phyloP scores from a whole-genome alignment of 345 rosid genomes.

The Sapria himalayana region DNA sequence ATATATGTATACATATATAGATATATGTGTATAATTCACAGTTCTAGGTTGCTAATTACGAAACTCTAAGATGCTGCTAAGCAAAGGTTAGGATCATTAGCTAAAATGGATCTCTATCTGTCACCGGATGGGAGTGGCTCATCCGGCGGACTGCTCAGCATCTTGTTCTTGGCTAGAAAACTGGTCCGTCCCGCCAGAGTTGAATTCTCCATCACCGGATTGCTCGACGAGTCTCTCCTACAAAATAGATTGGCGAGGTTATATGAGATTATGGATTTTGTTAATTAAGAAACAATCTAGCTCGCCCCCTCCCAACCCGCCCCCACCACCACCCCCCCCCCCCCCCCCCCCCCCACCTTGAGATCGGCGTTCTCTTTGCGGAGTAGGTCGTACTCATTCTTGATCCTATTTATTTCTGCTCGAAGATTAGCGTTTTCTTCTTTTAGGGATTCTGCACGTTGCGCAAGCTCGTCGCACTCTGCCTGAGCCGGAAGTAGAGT shows the following conservation, averaged over 20 bases:
- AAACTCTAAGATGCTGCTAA: too few species aligned
- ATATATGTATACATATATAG: too few species aligned
- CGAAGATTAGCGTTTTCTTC: slow-evolving; percentile 70
- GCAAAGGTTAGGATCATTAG: too few species aligned
- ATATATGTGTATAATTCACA: too few species aligned
- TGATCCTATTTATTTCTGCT: slow-evolving; percentile 61
- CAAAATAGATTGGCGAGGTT: slow-evolving; percentile 6
- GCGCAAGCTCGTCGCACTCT: slow-evolving; percentile 95
- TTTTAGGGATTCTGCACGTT: slow-evolving; percentile 59
- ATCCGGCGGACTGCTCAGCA: slow-evolving; percentile 9
- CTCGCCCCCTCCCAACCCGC: too few species aligned
- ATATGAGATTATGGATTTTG: background rate
- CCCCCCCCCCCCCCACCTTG: slow-evolving; percentile 61
- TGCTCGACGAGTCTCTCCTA: slow-evolving; percentile 61
- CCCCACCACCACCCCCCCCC: too few species aligned
- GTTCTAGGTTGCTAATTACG: too few species aligned
- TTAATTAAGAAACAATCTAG: too few species aligned
- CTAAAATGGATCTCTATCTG: too few species aligned
- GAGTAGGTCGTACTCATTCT: slow-evolving; percentile 64
- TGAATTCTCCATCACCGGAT: slow-evolving; percentile 29
- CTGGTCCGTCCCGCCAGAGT: slow-evolving; percentile 26
- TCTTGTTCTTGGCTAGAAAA: slow-evolving; percentile 19
- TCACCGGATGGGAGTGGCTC: too few species aligned
- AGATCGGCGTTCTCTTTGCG: slow-evolving; percentile 51
- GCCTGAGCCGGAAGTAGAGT: slow-evolving; percentile 41